A percentile compares a stretch with the other conserved stretches of the same genome.
Conservation (phyloP, 129 eudicot genomes). For the Lactuca sativa region DNA sequence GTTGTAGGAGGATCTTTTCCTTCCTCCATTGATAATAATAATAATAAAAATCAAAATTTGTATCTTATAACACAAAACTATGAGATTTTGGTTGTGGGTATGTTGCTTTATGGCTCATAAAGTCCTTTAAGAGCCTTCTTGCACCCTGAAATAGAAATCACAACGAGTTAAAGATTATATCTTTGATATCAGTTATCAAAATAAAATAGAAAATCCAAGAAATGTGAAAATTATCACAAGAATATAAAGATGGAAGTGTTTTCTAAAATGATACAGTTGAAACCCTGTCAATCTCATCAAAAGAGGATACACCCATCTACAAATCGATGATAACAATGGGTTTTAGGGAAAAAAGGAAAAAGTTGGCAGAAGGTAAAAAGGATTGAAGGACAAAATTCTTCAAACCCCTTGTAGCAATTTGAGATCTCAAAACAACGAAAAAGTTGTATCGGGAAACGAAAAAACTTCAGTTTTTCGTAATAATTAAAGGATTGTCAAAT, state of each 20-base stretch:
- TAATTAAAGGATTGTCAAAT: background rate
- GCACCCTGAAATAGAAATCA: conserved; percentile 27
- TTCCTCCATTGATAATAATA: conserved; percentile 55
- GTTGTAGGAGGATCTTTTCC: conserved; percentile 56
- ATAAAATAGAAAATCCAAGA: background rate
- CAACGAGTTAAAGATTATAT: conserved; percentile 9
- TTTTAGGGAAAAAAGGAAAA: background rate
- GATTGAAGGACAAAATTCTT: background rate
- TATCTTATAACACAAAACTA: conserved; percentile 23
- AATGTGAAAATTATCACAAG: background rate
- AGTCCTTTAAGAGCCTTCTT: conserved; percentile 23
- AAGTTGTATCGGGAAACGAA: background rate
- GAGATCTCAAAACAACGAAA: conserved; percentile 23
- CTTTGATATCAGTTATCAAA: conserved; percentile 16
- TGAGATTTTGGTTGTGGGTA: conserved; percentile 24
- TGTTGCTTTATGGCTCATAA: conserved; percentile 26
- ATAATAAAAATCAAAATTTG: conserved; percentile 17
- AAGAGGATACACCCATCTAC: conserved; percentile 17
- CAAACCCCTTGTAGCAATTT: conserved; percentile 5
- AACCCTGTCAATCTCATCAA: conserved; percentile 14
- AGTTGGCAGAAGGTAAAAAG: conserved; percentile 2
- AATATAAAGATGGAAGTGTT: background rate
- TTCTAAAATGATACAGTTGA: background rate
- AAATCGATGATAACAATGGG: conserved; percentile 7
- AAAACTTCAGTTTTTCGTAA: background rate